Evolutionary conservation across 176 grass and related monocot species (phyloP).

Genomic region (Poa annua): DNA sequence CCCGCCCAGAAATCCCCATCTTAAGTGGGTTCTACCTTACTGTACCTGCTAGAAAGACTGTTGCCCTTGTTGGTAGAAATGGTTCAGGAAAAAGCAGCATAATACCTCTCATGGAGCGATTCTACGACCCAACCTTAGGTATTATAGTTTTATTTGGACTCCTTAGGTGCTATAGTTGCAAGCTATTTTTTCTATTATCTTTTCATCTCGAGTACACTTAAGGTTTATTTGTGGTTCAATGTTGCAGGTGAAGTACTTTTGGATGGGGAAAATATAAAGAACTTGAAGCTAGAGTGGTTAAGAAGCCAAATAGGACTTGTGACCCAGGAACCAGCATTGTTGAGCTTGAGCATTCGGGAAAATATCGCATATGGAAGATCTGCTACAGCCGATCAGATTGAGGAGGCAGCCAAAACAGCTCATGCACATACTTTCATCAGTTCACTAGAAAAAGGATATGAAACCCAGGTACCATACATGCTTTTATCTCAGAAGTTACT

Average conservation of each 20-base stretch:
- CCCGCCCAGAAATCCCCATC: constrained; percentile 96
- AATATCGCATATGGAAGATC: constrained; percentile 96
- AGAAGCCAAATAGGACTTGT: constrained; percentile 99
- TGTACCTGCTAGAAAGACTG: constrained; percentile 88
- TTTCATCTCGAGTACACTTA: neutral
- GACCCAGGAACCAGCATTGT: constrained; percentile 94
- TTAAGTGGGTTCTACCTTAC: constrained; percentile 97
- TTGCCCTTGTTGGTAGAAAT: constrained; percentile 98
- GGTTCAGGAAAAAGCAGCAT: constrained; percentile 99
- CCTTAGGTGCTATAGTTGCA: constrained; percentile 61
- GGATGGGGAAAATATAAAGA: constrained; percentile 99
- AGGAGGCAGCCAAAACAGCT: constrained; percentile 97
- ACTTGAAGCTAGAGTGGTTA: constrained; percentile 86
- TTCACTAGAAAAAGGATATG: constrained; percentile 93
- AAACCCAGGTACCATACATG: constrained; percentile 71
- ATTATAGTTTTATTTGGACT: constrained; percentile 30
- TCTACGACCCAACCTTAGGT: constrained; percentile 99
- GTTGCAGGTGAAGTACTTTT: constrained; percentile 91
- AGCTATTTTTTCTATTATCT: constrained; percentile 30
- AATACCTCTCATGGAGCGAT: constrained; percentile 99
- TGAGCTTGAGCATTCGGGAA: constrained; percentile 97
- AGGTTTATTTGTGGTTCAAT: constrained; percentile 26
- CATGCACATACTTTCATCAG: constrained; percentile 96
- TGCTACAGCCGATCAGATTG: constrained; percentile 90
- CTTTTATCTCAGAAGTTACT: constrained; percentile 31